phyloP scores from a whole-genome alignment of 495 filamentous ascomycete species.

The Penicillium odoratum region DNA sequence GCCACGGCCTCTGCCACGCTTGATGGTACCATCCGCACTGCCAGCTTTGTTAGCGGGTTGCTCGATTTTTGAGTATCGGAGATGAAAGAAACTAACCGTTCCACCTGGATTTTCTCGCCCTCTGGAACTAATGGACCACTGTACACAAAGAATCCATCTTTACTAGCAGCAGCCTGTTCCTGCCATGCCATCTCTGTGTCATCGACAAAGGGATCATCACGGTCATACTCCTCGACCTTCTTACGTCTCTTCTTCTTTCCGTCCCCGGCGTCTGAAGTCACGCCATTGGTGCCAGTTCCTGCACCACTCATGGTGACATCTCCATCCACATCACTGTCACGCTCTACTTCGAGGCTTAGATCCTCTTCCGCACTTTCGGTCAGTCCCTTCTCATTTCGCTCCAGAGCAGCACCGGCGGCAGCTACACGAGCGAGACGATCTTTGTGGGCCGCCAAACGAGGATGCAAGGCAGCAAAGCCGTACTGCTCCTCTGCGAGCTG shows the following conservation, averaged over 20 bases:
- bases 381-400: conserved; percentile 56
- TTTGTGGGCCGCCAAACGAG: conserved; percentile 81
- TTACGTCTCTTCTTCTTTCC: conserved; percentile 67
- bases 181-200: conserved; percentile 96
- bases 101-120: conserved; percentile 82
- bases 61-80: neutral
- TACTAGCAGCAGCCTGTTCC: conserved; percentile 88
- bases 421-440: conserved; percentile 78
- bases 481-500: conserved; percentile 90
- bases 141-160: conserved; percentile 90
- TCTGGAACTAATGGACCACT: conserved; percentile 82
- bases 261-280: conserved; percentile 49
- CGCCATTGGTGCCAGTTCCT: conserved; percentile 45
- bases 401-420: conserved; percentile 77
- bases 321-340: conserved; percentile 61
- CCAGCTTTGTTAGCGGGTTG: conserved; percentile 26
- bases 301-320: conserved; percentile 75
- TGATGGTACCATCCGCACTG: conserved; percentile 74
- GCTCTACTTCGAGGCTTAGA: conserved; percentile 43
- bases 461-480: conserved; percentile 91
- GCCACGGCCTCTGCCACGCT: conserved; percentile 74
- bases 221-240: conserved; percentile 95
- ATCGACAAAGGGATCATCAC: conserved; percentile 95
- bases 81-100: conserved; percentile 53
- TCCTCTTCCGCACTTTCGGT: conserved; percentile 62